Conservation (phyloP, 2,329 filamentous ascomycete genomes). For the Beauveria bassiana region DNA sequence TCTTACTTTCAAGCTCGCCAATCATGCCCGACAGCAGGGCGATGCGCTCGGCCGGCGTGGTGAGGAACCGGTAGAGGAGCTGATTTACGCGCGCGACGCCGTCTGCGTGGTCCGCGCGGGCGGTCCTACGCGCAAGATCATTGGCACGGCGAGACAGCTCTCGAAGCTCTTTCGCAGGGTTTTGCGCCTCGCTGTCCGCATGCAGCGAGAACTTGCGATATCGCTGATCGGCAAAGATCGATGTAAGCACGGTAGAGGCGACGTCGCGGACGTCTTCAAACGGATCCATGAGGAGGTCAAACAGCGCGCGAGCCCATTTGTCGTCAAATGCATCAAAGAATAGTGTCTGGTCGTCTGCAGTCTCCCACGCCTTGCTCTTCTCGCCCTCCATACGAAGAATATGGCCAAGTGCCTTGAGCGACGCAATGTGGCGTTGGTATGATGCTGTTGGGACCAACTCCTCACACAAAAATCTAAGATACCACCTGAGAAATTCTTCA, state of each 20-base stretch:
- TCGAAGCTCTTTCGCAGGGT: slow-evolving; percentile 27
- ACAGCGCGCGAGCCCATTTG: slow-evolving; percentile 53
- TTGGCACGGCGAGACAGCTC: slow-evolving; percentile 47
- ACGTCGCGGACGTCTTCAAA: slow-evolving; percentile 81
- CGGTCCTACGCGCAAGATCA: slow-evolving; percentile 57
- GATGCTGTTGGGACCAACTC: slow-evolving; percentile 77
- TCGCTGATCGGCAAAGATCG: slow-evolving; percentile 35
- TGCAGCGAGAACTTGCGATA: slow-evolving; percentile 16
- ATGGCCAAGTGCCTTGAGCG: slow-evolving; percentile 61
- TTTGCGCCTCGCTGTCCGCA: background rate
- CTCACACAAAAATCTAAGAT: slow-evolving; percentile 59
- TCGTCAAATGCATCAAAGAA: slow-evolving; percentile 37
- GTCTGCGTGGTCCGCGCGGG: slow-evolving; percentile 86
- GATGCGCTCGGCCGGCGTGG: slow-evolving; percentile 32
- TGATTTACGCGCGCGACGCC: slow-evolving; percentile 74
- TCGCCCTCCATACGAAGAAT: slow-evolving; percentile 66
- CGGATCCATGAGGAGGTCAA: slow-evolving; percentile 78
- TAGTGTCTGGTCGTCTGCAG: slow-evolving; percentile 29
- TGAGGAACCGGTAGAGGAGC: slow-evolving; percentile 55
- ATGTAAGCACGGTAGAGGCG: slow-evolving; percentile 42
- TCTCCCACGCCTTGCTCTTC: slow-evolving; percentile 31
- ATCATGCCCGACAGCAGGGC: slow-evolving; percentile 51
- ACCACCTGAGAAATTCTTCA: slow-evolving; percentile 64
- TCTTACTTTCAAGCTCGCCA: slow-evolving; percentile 54
- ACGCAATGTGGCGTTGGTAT: slow-evolving; percentile 82